Evolutionary conservation across 805 yeast species (phyloP), one percentile per base, ranked within the genome.

Genomic region (Wickerhamiella bombiphila): DNA sequence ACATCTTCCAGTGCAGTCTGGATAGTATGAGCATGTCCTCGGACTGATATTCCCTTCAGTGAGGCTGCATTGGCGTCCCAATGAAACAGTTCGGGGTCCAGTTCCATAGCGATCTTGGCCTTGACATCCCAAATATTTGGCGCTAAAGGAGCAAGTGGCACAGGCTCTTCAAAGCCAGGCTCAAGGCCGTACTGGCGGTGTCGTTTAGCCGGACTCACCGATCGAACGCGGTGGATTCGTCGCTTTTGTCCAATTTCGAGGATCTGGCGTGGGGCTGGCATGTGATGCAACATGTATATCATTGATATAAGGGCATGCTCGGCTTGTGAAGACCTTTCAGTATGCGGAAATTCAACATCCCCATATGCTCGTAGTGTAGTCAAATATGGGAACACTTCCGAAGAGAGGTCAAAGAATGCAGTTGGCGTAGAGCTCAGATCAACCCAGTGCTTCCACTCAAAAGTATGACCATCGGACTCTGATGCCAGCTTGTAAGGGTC

Each of bases 391-490:
- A 25, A 41, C 18, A 26, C 15, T 8, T 26, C 30, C 2, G 37
- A 37, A 18, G 37, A 34, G 11, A 41, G 25, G 13, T 31, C 32
- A 2, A 35, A 34, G 9, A 29, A 16, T 8, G 39, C 37, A 11
- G 8, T 14, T 16, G 32, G 36, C 13, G 26, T 31, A 8, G 16
- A 13, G 13, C 39, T 22, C 9, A 49, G 39, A 35, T 51, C 53
- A 13, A 47, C 22, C 52, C 52, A 48, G 32, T 51, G 44, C 9
- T 36, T 14, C 55, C 55, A 51, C 6, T 41, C 30, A 35, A 51
- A 50, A n/a, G 19, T 34, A 28, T 33, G 33, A 13, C 18, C 16
- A 5, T 20, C 18, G 26, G 13, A 9, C 14, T 30, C 22, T 16
- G 33, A 20, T 7, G 14, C 22, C 22, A 30, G 18, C 22, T 17